Evolutionary conservation across 2,329 filamentous ascomycete genomes (phyloP).

Genomic region (Catunica adiposa): DNA sequence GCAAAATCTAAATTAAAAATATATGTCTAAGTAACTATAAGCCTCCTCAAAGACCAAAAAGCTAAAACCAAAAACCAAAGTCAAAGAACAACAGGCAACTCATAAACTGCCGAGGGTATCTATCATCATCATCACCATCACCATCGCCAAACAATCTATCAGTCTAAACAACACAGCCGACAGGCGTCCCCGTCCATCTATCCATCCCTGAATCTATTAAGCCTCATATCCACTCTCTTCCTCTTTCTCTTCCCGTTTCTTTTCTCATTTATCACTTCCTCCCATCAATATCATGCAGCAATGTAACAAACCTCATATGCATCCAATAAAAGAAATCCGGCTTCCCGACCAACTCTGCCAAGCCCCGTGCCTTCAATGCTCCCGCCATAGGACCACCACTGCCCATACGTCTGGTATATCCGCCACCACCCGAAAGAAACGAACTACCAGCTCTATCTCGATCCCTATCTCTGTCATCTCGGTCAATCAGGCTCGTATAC

Average conservation of each 20-base stretch:
- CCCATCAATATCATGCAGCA: conserved; percentile 40
- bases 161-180: too few relatives aligned
- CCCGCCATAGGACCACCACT: conserved; percentile 36
- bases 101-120: conserved; percentile 14
- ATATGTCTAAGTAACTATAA: neutral
- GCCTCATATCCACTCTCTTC: too few relatives aligned
- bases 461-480: conserved; percentile 1
- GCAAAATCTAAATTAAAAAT: neutral
- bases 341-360: conserved; percentile 48
- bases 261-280: conserved; percentile 4
- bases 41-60: neutral
- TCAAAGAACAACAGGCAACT: conserved; percentile 7
- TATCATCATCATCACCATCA: conserved; percentile 5
- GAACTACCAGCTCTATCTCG: conserved; percentile 29
- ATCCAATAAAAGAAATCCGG: conserved; percentile 54
- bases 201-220: too few relatives aligned
- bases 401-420: conserved; percentile 41
- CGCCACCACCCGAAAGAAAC: conserved; percentile 36
- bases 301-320: conserved; percentile 45
- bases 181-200: too few relatives aligned
- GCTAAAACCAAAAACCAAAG: conserved; percentile 6
- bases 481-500: conserved; percentile 20
- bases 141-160: neutral
- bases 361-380: conserved; percentile 39
- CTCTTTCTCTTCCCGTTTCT: too few relatives aligned